Conservation (phyloP, 352 stramenopile genomes). For the Globisporangium nunn region DNA sequence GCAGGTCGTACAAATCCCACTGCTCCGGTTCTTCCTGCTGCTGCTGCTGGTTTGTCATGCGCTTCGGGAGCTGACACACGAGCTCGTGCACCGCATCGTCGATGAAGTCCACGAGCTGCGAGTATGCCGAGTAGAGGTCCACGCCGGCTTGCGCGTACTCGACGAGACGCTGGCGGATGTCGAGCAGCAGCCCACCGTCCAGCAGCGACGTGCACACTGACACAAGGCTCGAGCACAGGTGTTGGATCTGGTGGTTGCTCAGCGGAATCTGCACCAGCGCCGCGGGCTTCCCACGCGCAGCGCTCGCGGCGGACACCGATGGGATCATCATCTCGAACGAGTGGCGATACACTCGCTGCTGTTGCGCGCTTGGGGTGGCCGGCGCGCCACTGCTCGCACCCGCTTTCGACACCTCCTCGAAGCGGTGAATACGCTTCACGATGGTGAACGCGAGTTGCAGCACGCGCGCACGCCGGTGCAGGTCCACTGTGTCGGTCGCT, state of each 20-base stretch:
- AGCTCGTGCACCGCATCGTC: conserved; percentile 40
- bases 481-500: conserved; percentile 17
- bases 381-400: conserved; percentile 3
- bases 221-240: conserved; percentile 51
- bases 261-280: conserved; percentile 47
- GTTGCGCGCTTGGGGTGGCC: no score
- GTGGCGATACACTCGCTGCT: conserved; percentile 32
- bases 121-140: conserved; percentile 31
- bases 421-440: conserved; percentile 51
- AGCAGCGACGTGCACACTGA: conserved; percentile 36
- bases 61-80: conserved; percentile 29
- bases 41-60: conserved; percentile 28
- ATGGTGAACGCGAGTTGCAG: conserved; percentile 54
- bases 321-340: conserved; percentile 58
- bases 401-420: conserved; percentile 41
- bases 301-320: conserved; percentile 4
- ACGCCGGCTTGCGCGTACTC: conserved; percentile 36
- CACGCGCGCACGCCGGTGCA: conserved; percentile 50
- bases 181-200: conserved; percentile 28
- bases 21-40: conserved; percentile 21
- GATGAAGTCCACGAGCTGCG: conserved; percentile 35
- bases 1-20: conserved; percentile 50
- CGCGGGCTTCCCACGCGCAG: conserved; percentile 12
- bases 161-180: conserved; percentile 37
- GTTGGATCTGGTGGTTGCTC: conserved; percentile 50